These are phyloP conservation scores for Mucuna pruriens DNA, from an alignment of 306 rosid genomes.

Conservation along the genomic window DNA sequence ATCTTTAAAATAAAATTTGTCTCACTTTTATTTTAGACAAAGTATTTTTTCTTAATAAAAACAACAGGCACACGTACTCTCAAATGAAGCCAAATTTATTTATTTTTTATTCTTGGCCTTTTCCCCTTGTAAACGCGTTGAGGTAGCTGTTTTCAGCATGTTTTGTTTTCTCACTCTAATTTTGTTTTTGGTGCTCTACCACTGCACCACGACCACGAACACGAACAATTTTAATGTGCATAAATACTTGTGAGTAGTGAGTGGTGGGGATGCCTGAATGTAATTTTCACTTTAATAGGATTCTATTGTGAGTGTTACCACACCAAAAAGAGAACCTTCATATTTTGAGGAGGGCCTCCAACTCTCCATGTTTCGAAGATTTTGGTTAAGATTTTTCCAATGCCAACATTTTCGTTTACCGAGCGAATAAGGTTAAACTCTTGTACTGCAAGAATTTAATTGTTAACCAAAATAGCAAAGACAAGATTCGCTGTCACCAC, in stretches of 20 bases:
- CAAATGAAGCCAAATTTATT: not conserved
- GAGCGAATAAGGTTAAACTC: not conserved
- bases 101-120: not conserved
- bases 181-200: not conserved
- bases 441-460: not conserved
- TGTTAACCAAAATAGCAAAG: not conserved
- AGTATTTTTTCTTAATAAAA: too few species aligned
- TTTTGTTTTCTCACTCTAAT: not conserved
- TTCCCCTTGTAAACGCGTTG: not conserved
- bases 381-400: not conserved
- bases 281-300: not conserved
- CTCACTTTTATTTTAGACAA: too few species aligned
- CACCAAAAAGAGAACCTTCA: not conserved
- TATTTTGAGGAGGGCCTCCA: too few species aligned
- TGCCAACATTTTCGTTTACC: not conserved
- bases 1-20: too few species aligned
- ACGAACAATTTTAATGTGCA: not conserved
- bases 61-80: not conserved
- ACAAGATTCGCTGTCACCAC: not conserved
- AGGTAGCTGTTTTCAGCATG: not conserved
- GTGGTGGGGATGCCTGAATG: not conserved
- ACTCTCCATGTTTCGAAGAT: not conserved
- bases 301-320: not conserved
- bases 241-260: not conserved
- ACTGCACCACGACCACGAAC: not conserved